Percentiles rank a stretch among this genome's conserved stretches.
phyloP scores from a whole-genome alignment of 345 rosid species.

The Alliaria petiolata region DNA sequence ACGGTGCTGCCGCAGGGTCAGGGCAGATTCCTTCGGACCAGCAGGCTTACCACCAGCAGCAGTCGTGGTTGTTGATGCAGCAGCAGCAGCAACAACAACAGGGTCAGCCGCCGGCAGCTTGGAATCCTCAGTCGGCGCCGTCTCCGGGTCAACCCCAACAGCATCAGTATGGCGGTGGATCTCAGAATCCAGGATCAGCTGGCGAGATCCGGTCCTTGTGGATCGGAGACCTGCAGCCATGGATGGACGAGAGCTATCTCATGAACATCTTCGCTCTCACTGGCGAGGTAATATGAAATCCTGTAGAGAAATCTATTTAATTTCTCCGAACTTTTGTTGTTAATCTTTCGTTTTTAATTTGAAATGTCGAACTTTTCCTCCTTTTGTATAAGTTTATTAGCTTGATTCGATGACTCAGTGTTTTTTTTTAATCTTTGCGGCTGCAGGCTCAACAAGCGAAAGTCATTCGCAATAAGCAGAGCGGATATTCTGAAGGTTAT shows the following conservation, averaged over 20 bases:
- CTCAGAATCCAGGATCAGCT: conserved; percentile 29
- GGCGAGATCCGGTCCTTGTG: conserved; percentile 75
- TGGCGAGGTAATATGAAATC: conserved; percentile 54
- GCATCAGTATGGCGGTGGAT: conserved; percentile 39
- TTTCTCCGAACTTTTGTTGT: background rate
- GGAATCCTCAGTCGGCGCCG: conserved; percentile 75
- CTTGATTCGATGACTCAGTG: background rate
- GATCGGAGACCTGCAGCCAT: conserved; percentile 89
- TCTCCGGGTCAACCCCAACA: conserved; percentile 46
- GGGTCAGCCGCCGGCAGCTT: conserved; percentile 64
- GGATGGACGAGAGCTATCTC: conserved; percentile 94
- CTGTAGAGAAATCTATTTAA: background rate
- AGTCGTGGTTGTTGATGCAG: conserved; percentile 59
- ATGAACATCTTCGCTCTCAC: conserved; percentile 45
- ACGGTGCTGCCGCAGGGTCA: conserved; percentile 33
- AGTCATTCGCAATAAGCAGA: conserved; percentile 84
- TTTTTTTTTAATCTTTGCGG: background rate
- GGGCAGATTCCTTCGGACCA: conserved; percentile 38
- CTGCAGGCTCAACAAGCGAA: conserved; percentile 64
- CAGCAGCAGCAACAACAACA: conserved; percentile 60
- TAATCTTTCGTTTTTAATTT: background rate
- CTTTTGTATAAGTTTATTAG: background rate
- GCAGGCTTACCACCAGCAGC: conserved; percentile 40
- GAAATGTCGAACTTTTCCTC: background rate
- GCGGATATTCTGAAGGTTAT: conserved; percentile 69